Evolutionary conservation across 805 yeast species (phyloP), one percentile per base, ranked within the genome.

Genomic region (Kazachstania africana): DNA sequence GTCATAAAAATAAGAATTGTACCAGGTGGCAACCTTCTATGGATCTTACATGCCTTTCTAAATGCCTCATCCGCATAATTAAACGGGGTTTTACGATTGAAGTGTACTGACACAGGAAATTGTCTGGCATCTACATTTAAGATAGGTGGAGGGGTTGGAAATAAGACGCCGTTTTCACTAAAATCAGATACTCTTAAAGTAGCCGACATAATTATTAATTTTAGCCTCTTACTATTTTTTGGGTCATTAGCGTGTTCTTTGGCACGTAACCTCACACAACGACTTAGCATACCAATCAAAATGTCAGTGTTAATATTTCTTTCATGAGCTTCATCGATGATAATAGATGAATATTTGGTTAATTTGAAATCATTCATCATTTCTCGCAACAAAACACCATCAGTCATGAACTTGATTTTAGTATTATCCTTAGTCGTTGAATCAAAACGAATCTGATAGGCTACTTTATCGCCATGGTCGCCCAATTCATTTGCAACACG

Each of bases 251-350:
- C 47, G 45, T 65, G 63, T 31, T 70, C 66, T 38, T 70, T 65
- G 13, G 70, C 62, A 47, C 99, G 72, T 24, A 88, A 64, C 40
- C 67, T 72, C 37, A 84, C 71, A 12, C 87, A 78, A 44, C 98
- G 74, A 50, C 95, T 83, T 31, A 91, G 62, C 78, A 91, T 80
- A 29, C 99, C 99, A 39, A 91, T 85, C 35, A 91, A 63, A 29
- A 91, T 88, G 58, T 91, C 99, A 0, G 99, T 91, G 51, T 91
- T 91, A 38, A 88, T 75, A 50, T 85, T 88, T 53, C 99, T 72
- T 56, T 91, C 98, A 55, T 91, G 99, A 0, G 99, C 99, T 58
- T 91, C 99, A 62, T 91, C 99, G 36, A 91, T 82, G 17, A 93
- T 69, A 27, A 91, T 68, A 0, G 81, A 77, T 0, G 96, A 85